Evolutionary conservation across 306 rosid genomes (phyloP).

Genomic region (Trichosanthes cucumerina): DNA sequence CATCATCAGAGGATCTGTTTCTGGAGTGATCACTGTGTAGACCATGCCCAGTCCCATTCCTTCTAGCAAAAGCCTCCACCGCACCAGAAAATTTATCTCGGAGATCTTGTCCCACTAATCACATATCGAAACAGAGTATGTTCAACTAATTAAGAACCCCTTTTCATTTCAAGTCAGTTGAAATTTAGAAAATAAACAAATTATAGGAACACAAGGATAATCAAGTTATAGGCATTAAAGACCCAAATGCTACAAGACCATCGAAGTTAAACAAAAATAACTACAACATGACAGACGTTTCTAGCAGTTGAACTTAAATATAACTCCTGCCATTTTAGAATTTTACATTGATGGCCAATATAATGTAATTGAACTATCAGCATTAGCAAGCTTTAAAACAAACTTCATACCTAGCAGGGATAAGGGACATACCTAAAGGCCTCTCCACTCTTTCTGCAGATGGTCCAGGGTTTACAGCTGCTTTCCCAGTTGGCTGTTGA

Average conservation of each 20-base stretch:
- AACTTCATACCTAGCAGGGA: neutral
- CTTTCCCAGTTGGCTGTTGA: conserved; percentile 63
- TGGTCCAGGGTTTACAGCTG: conserved; percentile 55
- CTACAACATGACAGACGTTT: neutral
- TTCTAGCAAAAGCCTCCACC: conserved; percentile 84
- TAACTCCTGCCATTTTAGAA: neutral
- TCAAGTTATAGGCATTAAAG: neutral
- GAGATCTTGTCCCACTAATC: conserved; percentile 52
- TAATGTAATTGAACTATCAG: neutral
- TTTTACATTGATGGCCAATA: neutral
- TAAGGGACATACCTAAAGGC: conserved; percentile 56
- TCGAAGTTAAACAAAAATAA: neutral
- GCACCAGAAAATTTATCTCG: conserved; percentile 75
- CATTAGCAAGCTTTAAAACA: neutral
- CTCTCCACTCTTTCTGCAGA: conserved; percentile 56
- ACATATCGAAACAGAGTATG: conserved; percentile 7
- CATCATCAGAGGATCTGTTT: conserved; percentile 58
- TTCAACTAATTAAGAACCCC: neutral
- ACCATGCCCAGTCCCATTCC: conserved; percentile 62
- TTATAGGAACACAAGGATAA: neutral
- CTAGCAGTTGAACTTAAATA: neutral
- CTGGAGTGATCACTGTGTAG: conserved; percentile 61
- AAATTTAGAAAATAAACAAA: neutral
- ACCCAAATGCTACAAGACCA: neutral
- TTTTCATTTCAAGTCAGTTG: neutral